phyloP scores from a whole-genome alignment of 2,329 filamentous ascomycete species.

The Alternaria gaisen region DNA sequence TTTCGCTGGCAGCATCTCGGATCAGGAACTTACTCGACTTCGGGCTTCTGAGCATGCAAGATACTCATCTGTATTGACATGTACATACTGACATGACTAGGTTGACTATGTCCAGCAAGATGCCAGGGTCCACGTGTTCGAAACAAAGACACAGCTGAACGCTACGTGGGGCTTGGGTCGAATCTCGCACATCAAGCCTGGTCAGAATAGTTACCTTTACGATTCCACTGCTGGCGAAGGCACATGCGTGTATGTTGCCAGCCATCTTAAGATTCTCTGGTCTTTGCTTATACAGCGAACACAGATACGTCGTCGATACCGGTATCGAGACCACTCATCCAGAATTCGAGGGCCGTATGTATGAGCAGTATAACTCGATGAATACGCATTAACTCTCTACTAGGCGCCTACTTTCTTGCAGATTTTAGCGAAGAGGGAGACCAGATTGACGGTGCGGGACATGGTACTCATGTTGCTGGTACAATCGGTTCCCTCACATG shows the following conservation, averaged over 20 bases:
- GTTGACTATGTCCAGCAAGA: constrained; percentile 51
- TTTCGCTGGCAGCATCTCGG: constrained; percentile 45
- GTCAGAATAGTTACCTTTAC: constrained; percentile 47
- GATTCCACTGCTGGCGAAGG: constrained; percentile 49
- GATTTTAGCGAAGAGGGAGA: constrained; percentile 37
- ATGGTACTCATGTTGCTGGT: constrained; percentile 51
- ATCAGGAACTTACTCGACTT: constrained; percentile 37
- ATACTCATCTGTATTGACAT: not conserved
- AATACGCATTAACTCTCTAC: not conserved
- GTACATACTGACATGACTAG: constrained; percentile 15
- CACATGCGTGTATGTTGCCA: constrained; percentile 53
- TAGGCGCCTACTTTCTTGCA: constrained; percentile 38
- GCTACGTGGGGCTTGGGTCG: constrained; percentile 53
- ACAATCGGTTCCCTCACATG: constrained; percentile 44
- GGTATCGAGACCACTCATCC: constrained; percentile 65
- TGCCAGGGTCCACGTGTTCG: constrained; percentile 37
- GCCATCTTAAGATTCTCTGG: not conserved
- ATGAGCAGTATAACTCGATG: not conserved
- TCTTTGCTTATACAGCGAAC: not conserved
- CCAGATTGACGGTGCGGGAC: constrained; percentile 39
- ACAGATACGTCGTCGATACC: constrained; percentile 68
- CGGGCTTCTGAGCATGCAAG: constrained; percentile 35
- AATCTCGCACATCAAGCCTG: constrained; percentile 46
- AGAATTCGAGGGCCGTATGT: constrained; percentile 49
- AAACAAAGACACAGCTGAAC: constrained; percentile 44